phyloP scores from a whole-genome alignment of 1,139 yeast genomes.

The Lodderomyces pseudojiufengensis region DNA sequence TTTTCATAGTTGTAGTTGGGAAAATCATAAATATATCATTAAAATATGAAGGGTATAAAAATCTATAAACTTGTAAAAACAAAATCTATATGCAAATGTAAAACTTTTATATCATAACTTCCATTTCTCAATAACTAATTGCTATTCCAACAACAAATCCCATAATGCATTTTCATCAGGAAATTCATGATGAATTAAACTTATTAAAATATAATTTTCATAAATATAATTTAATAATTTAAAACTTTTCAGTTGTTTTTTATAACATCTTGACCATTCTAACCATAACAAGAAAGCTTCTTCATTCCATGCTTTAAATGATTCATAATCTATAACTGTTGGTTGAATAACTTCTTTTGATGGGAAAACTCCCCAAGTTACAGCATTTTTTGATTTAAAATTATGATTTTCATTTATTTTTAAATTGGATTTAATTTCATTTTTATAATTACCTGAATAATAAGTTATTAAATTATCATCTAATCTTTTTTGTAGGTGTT shows the following conservation, averaged over 20 bases:
- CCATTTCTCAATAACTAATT: slow-evolving; percentile 18
- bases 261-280: slow-evolving; percentile 87
- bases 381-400: slow-evolving; percentile 54
- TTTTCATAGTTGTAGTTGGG: too few relatives aligned
- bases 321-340: slow-evolving; percentile 81
- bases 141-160: slow-evolving; percentile 51
- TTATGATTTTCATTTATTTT: slow-evolving; percentile 26
- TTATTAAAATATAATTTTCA: slow-evolving; percentile 67
- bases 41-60: too few relatives aligned
- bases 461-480: slow-evolving; percentile 53
- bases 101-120: slow-evolving; percentile 4
- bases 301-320: slow-evolving; percentile 89
- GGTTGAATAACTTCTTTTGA: slow-evolving; percentile 83
- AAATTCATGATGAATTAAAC: slow-evolving; percentile 83
- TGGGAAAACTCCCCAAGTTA: slow-evolving; percentile 96
- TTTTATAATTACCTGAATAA: slow-evolving; percentile 63
- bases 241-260: slow-evolving; percentile 50
- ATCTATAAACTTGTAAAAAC: too few relatives aligned
- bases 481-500: slow-evolving; percentile 45
- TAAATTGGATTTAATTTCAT: slow-evolving; percentile 60
- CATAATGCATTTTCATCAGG: slow-evolving; percentile 73
- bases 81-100: too few relatives aligned
- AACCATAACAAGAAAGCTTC: slow-evolving; percentile 90
- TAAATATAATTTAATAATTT: slow-evolving; percentile 59
- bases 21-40: too few relatives aligned